Evolutionary conservation across 179 eudicot species (phyloP).

Genomic region (Drosera spatulata): DNA sequence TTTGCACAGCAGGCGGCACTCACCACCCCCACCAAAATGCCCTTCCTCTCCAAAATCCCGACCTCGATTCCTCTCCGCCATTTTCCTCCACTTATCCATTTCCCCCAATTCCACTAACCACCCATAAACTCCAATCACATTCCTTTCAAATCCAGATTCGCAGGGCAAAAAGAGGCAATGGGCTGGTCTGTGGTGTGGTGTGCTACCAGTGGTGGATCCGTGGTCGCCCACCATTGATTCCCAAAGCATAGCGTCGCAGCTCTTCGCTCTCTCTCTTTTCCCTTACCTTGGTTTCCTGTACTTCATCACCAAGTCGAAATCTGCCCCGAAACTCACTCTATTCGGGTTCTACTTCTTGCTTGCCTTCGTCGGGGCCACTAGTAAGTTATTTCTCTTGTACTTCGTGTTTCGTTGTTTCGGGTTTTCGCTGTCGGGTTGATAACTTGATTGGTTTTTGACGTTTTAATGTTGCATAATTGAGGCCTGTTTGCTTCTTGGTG

Average conservation of each 20-base stretch:
- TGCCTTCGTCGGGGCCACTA: slow-evolving; percentile 96
- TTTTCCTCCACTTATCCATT: neutral
- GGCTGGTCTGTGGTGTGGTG: slow-evolving; percentile 20
- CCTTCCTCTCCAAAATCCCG: neutral
- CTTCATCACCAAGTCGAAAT: slow-evolving; percentile 77
- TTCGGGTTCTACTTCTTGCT: slow-evolving; percentile 99
- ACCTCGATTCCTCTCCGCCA: slow-evolving; percentile 7
- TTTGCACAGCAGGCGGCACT: too few relatives aligned
- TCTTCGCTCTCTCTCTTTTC: slow-evolving; percentile 85
- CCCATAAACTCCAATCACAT: slow-evolving; percentile 4
- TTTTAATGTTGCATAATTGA: too few relatives aligned
- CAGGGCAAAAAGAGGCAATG: slow-evolving; percentile 9
- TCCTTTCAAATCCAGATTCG: neutral
- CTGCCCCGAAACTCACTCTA: slow-evolving; percentile 85
- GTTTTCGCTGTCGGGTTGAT: neutral
- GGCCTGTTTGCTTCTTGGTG: too few relatives aligned
- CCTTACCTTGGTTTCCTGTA: slow-evolving; percentile 92
- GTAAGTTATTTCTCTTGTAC: slow-evolving; percentile 30
- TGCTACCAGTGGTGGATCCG: slow-evolving; percentile 67
- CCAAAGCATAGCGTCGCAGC: slow-evolving; percentile 92
- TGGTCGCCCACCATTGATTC: slow-evolving; percentile 95
- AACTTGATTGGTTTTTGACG: too few relatives aligned
- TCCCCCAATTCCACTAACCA: slow-evolving; percentile 11
- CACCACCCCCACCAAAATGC: neutral
- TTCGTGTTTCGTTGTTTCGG: neutral